Conservation (phyloP, 1,284 basidiomycete genomes). For the Ustilago sp. region DNA sequence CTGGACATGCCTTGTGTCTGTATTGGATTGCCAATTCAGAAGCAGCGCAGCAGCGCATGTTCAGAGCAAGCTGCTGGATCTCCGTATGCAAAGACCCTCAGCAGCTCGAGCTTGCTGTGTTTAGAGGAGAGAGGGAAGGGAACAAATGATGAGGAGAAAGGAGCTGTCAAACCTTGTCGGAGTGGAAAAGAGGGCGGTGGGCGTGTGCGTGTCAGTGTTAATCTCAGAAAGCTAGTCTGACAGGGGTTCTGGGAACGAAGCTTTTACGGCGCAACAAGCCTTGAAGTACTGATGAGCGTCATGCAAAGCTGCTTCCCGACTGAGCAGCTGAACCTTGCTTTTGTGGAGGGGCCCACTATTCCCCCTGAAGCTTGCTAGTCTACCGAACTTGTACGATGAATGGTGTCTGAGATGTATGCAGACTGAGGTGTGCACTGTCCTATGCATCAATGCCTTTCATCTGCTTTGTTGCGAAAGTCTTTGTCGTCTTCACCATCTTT, state of each 20-base stretch:
- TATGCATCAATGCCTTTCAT: neutral
- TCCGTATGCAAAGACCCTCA: too few relatives aligned
- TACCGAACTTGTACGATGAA: neutral
- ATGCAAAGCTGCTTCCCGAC: neutral
- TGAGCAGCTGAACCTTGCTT: neutral
- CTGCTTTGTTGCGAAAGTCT: neutral
- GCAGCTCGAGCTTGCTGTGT: too few relatives aligned
- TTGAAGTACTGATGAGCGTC: neutral
- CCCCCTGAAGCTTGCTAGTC: neutral
- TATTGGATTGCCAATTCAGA: neutral
- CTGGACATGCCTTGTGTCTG: neutral
- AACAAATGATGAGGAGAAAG: neutral
- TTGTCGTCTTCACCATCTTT: neutral
- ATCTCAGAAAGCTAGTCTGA: slow-evolving; percentile 5
- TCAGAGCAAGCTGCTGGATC: too few relatives aligned
- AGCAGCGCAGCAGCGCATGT: neutral
- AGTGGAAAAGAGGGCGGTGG: slow-evolving; percentile 3
- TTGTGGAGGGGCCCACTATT: neutral
- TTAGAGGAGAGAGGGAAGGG: neutral
- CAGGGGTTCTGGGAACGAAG: slow-evolving; percentile 1
- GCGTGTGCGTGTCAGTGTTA: neutral
- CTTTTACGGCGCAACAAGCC: neutral
- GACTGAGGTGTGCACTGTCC: neutral
- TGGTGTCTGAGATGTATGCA: neutral
- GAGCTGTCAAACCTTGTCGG: slow-evolving; percentile 5